Base-by-base conservation (phyloP, 441 rosid genomes). In the Bruguiera hainesii region DNA sequence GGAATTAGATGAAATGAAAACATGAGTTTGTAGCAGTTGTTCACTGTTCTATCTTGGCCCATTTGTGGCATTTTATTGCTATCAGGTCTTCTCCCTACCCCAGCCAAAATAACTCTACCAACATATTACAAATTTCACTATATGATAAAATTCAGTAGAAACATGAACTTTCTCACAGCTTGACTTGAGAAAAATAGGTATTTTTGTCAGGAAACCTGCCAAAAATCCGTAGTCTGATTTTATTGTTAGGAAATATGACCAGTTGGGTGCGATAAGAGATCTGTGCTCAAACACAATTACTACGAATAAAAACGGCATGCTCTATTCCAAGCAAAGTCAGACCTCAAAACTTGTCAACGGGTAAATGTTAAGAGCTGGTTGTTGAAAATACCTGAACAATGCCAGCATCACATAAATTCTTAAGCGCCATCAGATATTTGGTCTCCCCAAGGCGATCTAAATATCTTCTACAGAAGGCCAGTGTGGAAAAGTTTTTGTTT, bases 361-460 rank as follows among this genome's bases (percentile, higher is more conserved):
- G 25, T 23, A 55, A 23, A 3, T 55, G 23, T 23, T 49, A 7
- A 18, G 55, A 55, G 66, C 23, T 26, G 52, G 31, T 35, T 50
- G 5, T 65, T 28, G 39, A 25, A 64, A 59, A 60, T 84, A 95
- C 99, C 99, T 89, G 93, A 80, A 92, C 89, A 68, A 95, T 78
- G 78, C 96, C 93, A 67, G 88, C 39, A 73, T 95, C 98, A 57
- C 92, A 87, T 21, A 91, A 83, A 76, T 91, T 91, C 88, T 89
- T 91, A 28, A 91, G 74, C 60, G 96, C 96, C 96, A 89, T 87
- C 23, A 89, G 73, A 75, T 91, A 91, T 73, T 89, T 91, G 64
- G 93, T 88, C 83, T 91, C 97, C 61, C 98, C 98, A 52, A 92
- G 80, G 42, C 95, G 94, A 80, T 95, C 99, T 76, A 95, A 76